These are phyloP conservation scores for Neurospora africana DNA, from an alignment of 495 filamentous ascomycete species.

Conservation along the genomic window DNA sequence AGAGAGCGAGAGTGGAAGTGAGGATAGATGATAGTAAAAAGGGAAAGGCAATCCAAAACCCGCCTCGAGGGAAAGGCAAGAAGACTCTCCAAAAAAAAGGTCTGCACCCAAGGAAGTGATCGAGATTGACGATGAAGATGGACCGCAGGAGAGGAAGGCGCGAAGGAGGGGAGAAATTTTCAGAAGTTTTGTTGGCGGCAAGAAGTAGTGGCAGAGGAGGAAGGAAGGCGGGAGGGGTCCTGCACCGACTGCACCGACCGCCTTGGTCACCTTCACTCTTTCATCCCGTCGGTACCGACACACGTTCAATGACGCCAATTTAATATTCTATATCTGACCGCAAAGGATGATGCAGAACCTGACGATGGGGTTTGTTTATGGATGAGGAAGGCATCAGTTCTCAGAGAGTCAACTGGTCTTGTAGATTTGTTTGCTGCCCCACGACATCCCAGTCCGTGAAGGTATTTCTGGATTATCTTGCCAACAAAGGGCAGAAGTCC, in stretches of 20 bases:
- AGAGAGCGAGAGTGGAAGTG: neutral
- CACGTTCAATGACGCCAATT: neutral
- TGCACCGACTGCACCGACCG: neutral
- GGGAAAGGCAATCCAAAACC: neutral
- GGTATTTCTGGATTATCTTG: neutral
- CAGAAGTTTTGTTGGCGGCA: neutral
- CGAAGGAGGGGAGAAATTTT: neutral
- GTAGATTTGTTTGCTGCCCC: neutral
- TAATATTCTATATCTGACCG: neutral
- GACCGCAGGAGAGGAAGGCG: neutral
- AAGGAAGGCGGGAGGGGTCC: neutral
- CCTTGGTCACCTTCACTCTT: neutral
- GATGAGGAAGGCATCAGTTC: neutral
- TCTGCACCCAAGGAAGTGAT: neutral
- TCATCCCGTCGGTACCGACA: neutral
- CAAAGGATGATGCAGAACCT: neutral
- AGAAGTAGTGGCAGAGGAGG: neutral
- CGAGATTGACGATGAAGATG: neutral
- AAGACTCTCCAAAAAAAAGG: neutral
- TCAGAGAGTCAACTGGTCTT: neutral
- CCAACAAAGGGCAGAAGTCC: neutral
- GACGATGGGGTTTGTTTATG: neutral
- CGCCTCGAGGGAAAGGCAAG: neutral
- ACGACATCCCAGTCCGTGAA: neutral
- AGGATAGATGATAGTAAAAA: neutral